Percentiles rank a stretch among this genome's conserved stretches.
Evolutionary conservation across 345 rosid genomes (phyloP).

Genomic region (Salix exigua): DNA sequence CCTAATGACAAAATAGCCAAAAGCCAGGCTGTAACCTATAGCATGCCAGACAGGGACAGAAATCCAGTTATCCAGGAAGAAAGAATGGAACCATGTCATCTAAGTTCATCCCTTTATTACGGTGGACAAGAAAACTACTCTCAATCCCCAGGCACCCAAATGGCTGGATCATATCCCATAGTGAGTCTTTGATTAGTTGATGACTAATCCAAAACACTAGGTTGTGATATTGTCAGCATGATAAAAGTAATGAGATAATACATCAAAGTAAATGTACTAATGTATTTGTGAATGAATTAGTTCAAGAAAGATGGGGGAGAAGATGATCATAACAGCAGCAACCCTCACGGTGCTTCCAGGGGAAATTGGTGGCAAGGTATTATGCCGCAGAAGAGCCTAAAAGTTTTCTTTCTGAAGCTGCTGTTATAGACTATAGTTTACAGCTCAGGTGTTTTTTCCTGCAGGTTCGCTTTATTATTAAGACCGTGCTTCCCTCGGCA

Average conservation of each 20-base stretch:
- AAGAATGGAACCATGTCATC: conserved; percentile 55
- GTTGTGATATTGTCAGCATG: background rate
- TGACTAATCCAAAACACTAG: conserved; percentile 5
- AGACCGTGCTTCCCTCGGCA: conserved; percentile 28
- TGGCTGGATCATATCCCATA: conserved; percentile 34
- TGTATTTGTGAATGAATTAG: conserved; percentile 26
- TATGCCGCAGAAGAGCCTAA: background rate
- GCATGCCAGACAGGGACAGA: conserved; percentile 33
- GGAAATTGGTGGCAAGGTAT: conserved; percentile 98
- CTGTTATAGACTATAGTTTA: conserved; percentile 6
- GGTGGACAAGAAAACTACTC: conserved; percentile 80
- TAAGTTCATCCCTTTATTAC: conserved; percentile 82
- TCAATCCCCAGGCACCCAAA: conserved; percentile 32
- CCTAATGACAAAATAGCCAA: conserved; percentile 23
- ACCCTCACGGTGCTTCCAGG: conserved; percentile 61
- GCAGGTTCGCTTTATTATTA: conserved; percentile 88
- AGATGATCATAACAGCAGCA: conserved; percentile 54
- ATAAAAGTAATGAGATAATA: background rate
- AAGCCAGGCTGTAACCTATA: conserved; percentile 30
- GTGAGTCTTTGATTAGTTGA: conserved; percentile 40
- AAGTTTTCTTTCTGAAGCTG: background rate
- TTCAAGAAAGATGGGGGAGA: conserved; percentile 55
- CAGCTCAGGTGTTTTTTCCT: conserved; percentile 12
- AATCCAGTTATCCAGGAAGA: conserved; percentile 40
- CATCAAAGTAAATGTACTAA: background rate